Evolutionary conservation across 306 rosid species (phyloP), one percentile per base, ranked within the genome.

Genomic region (Quercus dentata): DNA sequence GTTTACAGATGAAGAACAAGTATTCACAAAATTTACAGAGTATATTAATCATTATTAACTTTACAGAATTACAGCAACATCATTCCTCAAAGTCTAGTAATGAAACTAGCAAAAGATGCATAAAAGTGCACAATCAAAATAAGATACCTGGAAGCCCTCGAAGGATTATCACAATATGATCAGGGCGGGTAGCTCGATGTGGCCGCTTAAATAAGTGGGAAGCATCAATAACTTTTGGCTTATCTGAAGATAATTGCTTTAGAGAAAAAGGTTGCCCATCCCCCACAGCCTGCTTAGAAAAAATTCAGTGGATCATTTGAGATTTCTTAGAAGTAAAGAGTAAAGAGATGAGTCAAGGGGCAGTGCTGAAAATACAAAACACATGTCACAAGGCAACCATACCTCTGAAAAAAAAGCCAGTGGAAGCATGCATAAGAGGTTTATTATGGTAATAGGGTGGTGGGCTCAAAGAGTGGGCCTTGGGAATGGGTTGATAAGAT

Each of bases 91-190:
- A 71, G 68, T 79, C 76, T 5, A 41, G 54, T 31, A 51, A 62
- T 75, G 57, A 74, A 18, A 74, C 28, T 12, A 74, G 63, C 35
- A 57, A 46, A 21, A 35, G 25, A 21, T 11, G 31, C 56, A 56
- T 13, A 44, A 21, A 71, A 25, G 51, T 27, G 61, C 56, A 55
- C 56, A 78, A 82, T 1, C 7, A 71, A 59, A 2, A 30, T 75
- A 65, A 49, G 46, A 44, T 80, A 95, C 99, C 99, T 85, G 99
- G 98, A 82, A 95, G 97, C 38, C 99, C 99, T 21, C 98, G 88
- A 75, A 95, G 89, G 83, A 95, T 89, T 70, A 93, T 82, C 74
- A 91, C 99, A 71, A 93, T 83, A 84, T 91, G 98, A 84, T 91
- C 99, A 54, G 99, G 98, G 19, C 97, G 99, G 20, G 89, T 78